Evolutionary conservation across 768 basidiomycete species (phyloP), one percentile per base, ranked within the genome.

Genomic region (Lactifluus echinatus): DNA sequence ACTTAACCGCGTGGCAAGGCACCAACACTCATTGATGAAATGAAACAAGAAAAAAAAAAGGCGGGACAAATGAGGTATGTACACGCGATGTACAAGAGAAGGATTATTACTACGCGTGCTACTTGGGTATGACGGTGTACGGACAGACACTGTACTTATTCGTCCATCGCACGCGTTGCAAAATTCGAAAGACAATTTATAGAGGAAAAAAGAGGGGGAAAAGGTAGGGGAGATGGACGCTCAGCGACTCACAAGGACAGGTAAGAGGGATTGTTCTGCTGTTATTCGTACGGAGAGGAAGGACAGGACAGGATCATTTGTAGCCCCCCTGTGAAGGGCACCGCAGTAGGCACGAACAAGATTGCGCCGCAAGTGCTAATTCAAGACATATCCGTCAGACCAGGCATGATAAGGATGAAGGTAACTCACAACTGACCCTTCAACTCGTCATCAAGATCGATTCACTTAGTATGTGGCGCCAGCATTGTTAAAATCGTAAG

Each of bases 401-500:
- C 39, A 14, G 17, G 17, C 19, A 11, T 34, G 21, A 29, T 26
- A 21, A 29, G 26, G 17, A 58, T 7, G 2, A 46, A 21, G n/a
- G 21, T 10, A 40, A 42, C 42, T 19, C 15, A 44, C n/a, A 24
- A 37, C 57, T 39, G 36, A 61, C 60, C 6, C 15, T 31, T 39
- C n/a, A 28, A 50, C 33, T 48, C 39, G 36, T 37, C 54, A 47
- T 53, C 23, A 52, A 11, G 28, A n/a, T 53, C 24, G 17, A 36
- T 33, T 59, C 34, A 44, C 47, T 61, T 29, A 61, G 46, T 61
- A 61, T 39, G 44, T 29, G 8, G 50, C n/a, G 15, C 50, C 60
- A 3, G 33, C 17, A 19, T 31, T 28, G 58, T 64, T 64, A 60
- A 67, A 64, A 31, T 66, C 66, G 61, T 69, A 70, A 55, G 63